Base-by-base conservation (phyloP, 306 rosid genomes). In the Albizia julibrissin region DNA sequence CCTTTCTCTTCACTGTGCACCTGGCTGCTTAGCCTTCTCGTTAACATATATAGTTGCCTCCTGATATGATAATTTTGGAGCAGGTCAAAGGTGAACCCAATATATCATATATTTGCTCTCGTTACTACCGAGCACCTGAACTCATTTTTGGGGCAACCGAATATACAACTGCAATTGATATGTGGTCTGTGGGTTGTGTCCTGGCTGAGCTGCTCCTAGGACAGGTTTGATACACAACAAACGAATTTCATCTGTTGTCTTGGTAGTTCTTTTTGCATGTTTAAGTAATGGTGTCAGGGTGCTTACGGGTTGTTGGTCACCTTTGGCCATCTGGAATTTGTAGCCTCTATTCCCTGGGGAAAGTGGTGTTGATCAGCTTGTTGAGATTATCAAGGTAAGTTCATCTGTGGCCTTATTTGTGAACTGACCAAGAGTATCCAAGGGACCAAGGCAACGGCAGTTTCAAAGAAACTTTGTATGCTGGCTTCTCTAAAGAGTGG, bases 71-170 rank as follows among this genome's bases (percentile, higher is more conserved):
- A 70, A 42, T 40, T 70, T 66, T 50, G 46, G 77, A 66, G 65
- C 77, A 91, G 96, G 90, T 91, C 26, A 91, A 88, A 84, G 93
- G 91, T 21, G 96, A 91, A 75, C 96, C 96, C 52, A 91, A 91
- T 58, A 91, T 90, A 84, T 89, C 96, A 22, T 91, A 91, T 72
- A 91, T 91, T 64, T 91, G 96, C 56, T 91, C 93, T 72, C 89
- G 93, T 31, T 90, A 91, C 83, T 91, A 91, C 79, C 85, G 93
- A 84, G 96, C 93, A 18, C 96, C 93, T 34, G 96, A 91, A 74
- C 92, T 91, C 33, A 90, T 91, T 82, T 90, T 91, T 68, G 93
- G 93, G 21, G 93, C 96, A 34, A 91, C 92, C 68, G 93, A 88
- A 80, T 91, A 91, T 82, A 87, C 92, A 50, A 91, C 92, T 33